Base-by-base conservation (phyloP, 768 basidiomycete species). In the Suillus discolor region DNA sequence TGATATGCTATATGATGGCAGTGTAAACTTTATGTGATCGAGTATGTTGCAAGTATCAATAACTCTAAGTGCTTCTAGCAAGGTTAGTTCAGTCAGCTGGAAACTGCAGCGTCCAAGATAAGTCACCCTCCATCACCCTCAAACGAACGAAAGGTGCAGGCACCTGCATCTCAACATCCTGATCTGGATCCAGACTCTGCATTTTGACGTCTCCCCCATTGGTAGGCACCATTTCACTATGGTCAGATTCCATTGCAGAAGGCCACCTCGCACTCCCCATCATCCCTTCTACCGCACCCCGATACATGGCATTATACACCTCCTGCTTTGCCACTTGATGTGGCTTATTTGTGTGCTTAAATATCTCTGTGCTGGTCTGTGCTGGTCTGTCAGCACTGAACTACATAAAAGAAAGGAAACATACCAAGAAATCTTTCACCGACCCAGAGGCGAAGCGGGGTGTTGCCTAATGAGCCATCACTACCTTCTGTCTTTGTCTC, bases 391-490 rank as follows among this genome's bases (percentile, higher is more conserved):
- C 28, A 49, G 63, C 57, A 42, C 36, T 63, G 44, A 62, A 34
- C 9, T 7, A 6, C 31, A 53, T 53, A 28, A 28, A 28, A 8
- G 15, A 61, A 57, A 9, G 25, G 6, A 9, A 57, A 80, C 84
- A 57, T 53, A 91, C 90, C 90, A 57, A 87, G 77, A 68, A 85
- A 84, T 53, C 89, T 81, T 70, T 92, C 87, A 6, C 90, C 90
- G 13, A 89, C 85, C 92, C 92, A 92, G 60, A 91, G 71, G 25
- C 90, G 79, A 71, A 92, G 72, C 42, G 85, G 84, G 4, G 84
- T 88, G 64, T 91, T 91, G 5, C 90, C 91, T 23, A 86, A 70
- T 3, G 72, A 16, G 6, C 23, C 72, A 59, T 82, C 79, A 12
- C 68, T 71, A 16, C 53, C 71, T 25, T 68, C 68, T 3, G 23